phyloP scores from a whole-genome alignment of 2,329 filamentous ascomycete genomes.

The Colletotrichum magnum region DNA sequence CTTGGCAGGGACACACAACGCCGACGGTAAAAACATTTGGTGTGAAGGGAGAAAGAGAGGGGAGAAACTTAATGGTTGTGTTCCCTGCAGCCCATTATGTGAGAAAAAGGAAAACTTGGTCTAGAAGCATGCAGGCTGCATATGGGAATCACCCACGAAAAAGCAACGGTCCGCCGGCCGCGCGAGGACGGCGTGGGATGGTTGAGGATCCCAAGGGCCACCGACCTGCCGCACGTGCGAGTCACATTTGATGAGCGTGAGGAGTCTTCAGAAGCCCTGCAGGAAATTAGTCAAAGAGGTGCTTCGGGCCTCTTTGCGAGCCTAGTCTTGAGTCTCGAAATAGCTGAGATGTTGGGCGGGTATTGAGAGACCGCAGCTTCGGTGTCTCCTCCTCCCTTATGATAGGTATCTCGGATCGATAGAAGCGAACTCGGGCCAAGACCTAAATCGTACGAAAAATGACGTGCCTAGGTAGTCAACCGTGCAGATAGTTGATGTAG shows the following conservation, averaged over 20 bases:
- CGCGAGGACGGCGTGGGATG: neutral
- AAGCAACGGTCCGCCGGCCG: constrained; percentile 24
- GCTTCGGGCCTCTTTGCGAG: constrained; percentile 1
- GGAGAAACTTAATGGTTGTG: constrained; percentile 4
- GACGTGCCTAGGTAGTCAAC: constrained; percentile 4
- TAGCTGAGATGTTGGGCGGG: constrained; percentile 8
- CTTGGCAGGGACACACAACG: constrained; percentile 29
- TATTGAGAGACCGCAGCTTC: constrained; percentile 5
- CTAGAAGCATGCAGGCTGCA: constrained; percentile 28
- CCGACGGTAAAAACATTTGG: neutral
- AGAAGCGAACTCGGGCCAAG: neutral
- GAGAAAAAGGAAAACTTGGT: constrained; percentile 19
- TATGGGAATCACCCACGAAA: constrained; percentile 15
- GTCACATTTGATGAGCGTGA: constrained; percentile 30
- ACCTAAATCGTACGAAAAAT: neutral
- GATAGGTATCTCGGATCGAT: neutral
- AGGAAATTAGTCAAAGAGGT: neutral
- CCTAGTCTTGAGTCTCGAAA: neutral
- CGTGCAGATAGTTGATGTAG: neutral
- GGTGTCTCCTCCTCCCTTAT: constrained; percentile 4
- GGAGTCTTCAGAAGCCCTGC: constrained; percentile 37
- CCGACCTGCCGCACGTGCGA: constrained; percentile 23
- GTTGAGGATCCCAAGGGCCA: neutral
- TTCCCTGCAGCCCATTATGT: constrained; percentile 13
- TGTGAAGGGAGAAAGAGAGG: constrained; percentile 24